These are phyloP conservation scores for Cercospora sp. DNA, from an alignment of 2,329 filamentous ascomycete genomes.

Conservation along the genomic window DNA sequence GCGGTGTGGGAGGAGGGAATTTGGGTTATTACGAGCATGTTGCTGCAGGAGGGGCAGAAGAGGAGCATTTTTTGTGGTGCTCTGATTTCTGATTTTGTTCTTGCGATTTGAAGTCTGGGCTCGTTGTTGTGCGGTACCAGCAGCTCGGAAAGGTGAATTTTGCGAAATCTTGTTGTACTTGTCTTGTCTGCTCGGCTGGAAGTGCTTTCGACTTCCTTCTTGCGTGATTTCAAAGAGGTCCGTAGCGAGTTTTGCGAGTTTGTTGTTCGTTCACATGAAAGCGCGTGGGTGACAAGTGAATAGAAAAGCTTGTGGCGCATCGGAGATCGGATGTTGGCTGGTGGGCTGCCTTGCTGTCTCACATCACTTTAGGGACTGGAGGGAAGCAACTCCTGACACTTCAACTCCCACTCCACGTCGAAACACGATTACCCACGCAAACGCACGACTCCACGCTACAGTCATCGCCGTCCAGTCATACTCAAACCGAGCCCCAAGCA, in stretches of 20 bases:
- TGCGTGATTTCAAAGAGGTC: neutral
- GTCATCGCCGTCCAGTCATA: neutral
- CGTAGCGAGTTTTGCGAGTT: neutral
- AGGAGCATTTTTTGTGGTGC: neutral
- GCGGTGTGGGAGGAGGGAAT: slow-evolving; percentile 40
- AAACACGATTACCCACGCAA: neutral
- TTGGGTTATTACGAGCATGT: slow-evolving; percentile 72
- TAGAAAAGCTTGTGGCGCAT: slow-evolving; percentile 5
- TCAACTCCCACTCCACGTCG: neutral
- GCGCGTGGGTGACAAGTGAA: neutral
- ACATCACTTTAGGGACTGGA: neutral
- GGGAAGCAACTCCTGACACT: neutral
- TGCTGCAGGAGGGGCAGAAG: slow-evolving; percentile 78
- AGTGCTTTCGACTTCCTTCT: neutral
- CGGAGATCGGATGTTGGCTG: slow-evolving; percentile 1
- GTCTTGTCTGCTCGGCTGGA: neutral
- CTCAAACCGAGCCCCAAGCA: neutral
- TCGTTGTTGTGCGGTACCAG: neutral
- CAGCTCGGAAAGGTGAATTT: neutral
- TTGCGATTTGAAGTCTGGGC: neutral
- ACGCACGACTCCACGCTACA: neutral
- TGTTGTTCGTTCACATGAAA: neutral
- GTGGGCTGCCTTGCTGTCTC: neutral
- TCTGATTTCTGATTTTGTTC: too few relatives aligned
- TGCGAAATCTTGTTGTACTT: neutral